phyloP scores from a whole-genome alignment of 2,329 filamentous ascomycete genomes.

The Neurospora sp. region DNA sequence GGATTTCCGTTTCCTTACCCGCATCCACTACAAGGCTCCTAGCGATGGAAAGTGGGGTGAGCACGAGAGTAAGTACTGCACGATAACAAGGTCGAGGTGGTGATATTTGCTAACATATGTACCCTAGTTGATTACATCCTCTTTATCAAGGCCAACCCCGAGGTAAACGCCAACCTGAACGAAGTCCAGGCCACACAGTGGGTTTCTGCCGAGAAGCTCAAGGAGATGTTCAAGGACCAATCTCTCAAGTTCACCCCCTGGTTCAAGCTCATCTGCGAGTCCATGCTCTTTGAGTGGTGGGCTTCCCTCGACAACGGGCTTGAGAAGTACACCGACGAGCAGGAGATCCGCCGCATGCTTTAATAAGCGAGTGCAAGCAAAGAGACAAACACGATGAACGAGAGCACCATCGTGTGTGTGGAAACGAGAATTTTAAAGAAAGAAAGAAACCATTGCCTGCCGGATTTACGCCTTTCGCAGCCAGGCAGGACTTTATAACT shows the following conservation, averaged over 20 bases:
- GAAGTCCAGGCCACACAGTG: slow-evolving; percentile 82
- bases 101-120: slow-evolving; percentile 7
- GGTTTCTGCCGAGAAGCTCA: slow-evolving; percentile 72
- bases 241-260: slow-evolving; percentile 85
- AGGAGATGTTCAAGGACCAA: slow-evolving; percentile 74
- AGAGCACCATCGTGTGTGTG: not conserved
- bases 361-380: not conserved
- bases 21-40: slow-evolving; percentile 96
- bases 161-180: slow-evolving; percentile 72
- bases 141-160: slow-evolving; percentile 91
- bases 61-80: slow-evolving; percentile 73
- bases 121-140: slow-evolving; percentile 87
- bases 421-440: not conserved
- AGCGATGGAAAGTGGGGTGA: slow-evolving; percentile 98
- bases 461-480: not conserved
- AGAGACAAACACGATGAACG: not conserved
- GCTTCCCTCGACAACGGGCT: slow-evolving; percentile 69
- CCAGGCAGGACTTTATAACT: not conserved
- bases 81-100: not conserved
- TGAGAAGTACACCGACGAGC: slow-evolving; percentile 78
- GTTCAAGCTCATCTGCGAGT: slow-evolving; percentile 98
- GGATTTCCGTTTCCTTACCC: slow-evolving; percentile 84
- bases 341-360: slow-evolving; percentile 76
- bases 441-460: not conserved
- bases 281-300: slow-evolving; percentile 99